These are phyloP conservation scores for Collariella sp. DNA, from an alignment of 495 filamentous ascomycete genomes.

Conservation along the genomic window DNA sequence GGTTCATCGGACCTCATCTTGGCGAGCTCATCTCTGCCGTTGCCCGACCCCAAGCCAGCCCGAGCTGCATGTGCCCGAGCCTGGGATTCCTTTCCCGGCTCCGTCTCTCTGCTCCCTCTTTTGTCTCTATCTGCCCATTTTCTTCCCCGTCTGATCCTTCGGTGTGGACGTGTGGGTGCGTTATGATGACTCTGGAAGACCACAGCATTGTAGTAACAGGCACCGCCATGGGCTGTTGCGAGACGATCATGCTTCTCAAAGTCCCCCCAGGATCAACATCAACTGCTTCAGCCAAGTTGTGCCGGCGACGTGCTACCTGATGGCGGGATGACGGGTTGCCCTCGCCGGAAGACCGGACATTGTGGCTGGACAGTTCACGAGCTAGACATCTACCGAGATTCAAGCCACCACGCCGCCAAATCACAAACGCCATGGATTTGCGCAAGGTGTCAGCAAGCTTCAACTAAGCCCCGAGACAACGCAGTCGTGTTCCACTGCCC, in stretches of 20 bases:
- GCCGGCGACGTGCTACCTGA: constrained; percentile 7
- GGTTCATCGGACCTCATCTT: constrained; percentile 26
- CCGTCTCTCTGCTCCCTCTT: not conserved
- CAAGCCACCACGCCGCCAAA: constrained; percentile 15
- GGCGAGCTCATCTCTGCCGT: constrained; percentile 20
- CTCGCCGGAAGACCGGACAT: constrained; percentile 8
- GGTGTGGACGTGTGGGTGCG: not conserved
- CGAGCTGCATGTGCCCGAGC: constrained; percentile 20
- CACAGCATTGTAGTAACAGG: constrained; percentile 18
- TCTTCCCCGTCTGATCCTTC: not conserved
- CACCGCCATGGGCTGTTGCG: constrained; percentile 8
- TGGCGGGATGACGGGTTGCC: constrained; percentile 5
- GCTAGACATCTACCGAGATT: not conserved
- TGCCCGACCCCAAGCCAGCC: constrained; percentile 20
- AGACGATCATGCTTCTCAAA: constrained; percentile 12
- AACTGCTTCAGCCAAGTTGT: constrained; percentile 8
- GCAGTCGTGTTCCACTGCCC: constrained; percentile 2
- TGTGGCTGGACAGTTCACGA: constrained; percentile 1
- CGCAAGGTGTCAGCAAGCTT: not conserved
- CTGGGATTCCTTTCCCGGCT: constrained; percentile 5
- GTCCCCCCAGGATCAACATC: constrained; percentile 17
- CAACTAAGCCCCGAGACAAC: no score
- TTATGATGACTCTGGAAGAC: not conserved
- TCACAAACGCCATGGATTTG: constrained; percentile 20
- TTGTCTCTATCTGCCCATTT: constrained; percentile 5